These are phyloP conservation scores for Penicillium janthinellum DNA, from an alignment of 2,329 filamentous ascomycete species.

Conservation along the genomic window DNA sequence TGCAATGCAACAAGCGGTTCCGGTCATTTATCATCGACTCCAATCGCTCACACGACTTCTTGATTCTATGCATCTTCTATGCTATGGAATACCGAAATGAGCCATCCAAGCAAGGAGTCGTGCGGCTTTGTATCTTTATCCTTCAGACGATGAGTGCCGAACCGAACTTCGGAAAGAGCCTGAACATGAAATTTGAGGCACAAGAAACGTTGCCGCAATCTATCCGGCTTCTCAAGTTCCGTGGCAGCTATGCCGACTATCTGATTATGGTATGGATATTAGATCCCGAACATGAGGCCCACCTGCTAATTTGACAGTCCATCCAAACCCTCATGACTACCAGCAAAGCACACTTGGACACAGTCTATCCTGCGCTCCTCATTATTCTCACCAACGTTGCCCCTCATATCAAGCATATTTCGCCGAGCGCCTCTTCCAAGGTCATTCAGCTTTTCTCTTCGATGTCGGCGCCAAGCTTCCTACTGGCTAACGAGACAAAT, in stretches of 20 bases:
- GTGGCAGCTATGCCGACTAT: slow-evolving; percentile 90
- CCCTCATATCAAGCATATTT: slow-evolving; percentile 77
- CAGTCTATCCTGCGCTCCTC: slow-evolving; percentile 87
- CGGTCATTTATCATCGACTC: slow-evolving; percentile 96
- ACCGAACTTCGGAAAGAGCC: slow-evolving; percentile 80
- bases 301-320: slow-evolving; percentile 58
- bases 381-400: slow-evolving; percentile 93
- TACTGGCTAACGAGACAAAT: slow-evolving; percentile 90
- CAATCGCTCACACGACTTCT: slow-evolving; percentile 87
- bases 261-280: slow-evolving; percentile 71
- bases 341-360: slow-evolving; percentile 85
- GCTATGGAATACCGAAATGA: slow-evolving; percentile 87
- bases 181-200: slow-evolving; percentile 85
- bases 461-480: slow-evolving; percentile 90
- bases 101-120: slow-evolving; percentile 82
- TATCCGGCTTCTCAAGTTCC: slow-evolving; percentile 81
- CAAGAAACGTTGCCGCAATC: slow-evolving; percentile 83
- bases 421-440: slow-evolving; percentile 73
- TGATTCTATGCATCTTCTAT: slow-evolving; percentile 88
- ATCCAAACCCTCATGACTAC: slow-evolving; percentile 89
- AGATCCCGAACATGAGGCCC: background rate
- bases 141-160: slow-evolving; percentile 94
- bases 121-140: slow-evolving; percentile 97
- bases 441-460: slow-evolving; percentile 85
- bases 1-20: slow-evolving; percentile 97